Evolutionary conservation across 192 early-diverging fungal species (phyloP).

Genomic region (Backusella mclennaniae): DNA sequence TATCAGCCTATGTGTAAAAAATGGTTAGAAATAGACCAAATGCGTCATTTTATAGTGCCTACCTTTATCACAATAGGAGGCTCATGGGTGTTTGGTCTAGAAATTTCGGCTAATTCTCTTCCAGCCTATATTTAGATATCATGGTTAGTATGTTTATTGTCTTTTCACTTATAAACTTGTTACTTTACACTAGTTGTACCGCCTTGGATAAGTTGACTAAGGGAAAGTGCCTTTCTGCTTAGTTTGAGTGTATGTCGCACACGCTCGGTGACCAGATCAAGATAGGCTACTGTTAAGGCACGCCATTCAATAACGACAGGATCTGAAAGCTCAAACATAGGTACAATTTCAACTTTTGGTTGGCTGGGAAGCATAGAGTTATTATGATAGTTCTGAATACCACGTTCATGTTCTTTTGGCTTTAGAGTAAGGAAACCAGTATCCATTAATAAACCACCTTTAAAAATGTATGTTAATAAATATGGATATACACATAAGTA

Average conservation of each 20-base stretch:
- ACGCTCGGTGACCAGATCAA: constrained; percentile 71
- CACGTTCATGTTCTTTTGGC: constrained; percentile 49
- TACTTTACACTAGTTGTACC: constrained; percentile 83
- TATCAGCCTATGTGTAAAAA: neutral
- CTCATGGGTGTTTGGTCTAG: constrained; percentile 74
- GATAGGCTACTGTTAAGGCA: constrained; percentile 78
- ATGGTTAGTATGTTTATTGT: neutral
- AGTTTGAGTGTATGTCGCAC: constrained; percentile 61
- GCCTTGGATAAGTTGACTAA: constrained; percentile 85
- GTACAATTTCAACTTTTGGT: constrained; percentile 47
- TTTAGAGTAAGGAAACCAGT: constrained; percentile 72
- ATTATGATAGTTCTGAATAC: constrained; percentile 48
- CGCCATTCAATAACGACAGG: constrained; percentile 92
- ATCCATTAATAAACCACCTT: constrained; percentile 85
- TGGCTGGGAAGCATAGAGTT: constrained; percentile 38
- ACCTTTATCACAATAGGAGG: constrained; percentile 86
- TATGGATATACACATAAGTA: neutral
- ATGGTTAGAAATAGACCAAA: neutral
- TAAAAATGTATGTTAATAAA: neutral
- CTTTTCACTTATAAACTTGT: neutral
- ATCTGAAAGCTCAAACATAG: constrained; percentile 74
- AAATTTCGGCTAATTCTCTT: constrained; percentile 77
- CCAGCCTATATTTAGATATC: constrained; percentile 41
- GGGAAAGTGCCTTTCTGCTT: constrained; percentile 54
- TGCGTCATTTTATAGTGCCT: neutral